A percentile compares a stretch with the other conserved stretches of the same genome.
These are phyloP conservation scores for Candida xiaguanensis DNA, from an alignment of 805 yeast genomes.

Conservation along the genomic window DNA sequence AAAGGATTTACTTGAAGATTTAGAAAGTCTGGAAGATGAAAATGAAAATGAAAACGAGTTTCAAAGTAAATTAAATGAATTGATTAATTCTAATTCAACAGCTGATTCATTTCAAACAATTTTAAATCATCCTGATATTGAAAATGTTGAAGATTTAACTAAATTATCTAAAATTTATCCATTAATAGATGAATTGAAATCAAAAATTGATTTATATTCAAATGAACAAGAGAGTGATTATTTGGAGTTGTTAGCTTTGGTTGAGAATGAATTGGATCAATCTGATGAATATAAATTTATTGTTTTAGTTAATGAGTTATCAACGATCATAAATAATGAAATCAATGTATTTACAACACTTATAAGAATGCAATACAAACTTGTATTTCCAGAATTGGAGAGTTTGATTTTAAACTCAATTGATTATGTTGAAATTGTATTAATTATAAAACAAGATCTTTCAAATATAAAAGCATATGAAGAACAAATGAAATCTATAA, in stretches of 20 bases:
- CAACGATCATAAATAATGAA: slow-evolving; percentile 53
- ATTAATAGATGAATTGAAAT: slow-evolving; percentile 21
- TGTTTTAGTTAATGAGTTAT: slow-evolving; percentile 49
- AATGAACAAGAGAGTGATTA: slow-evolving; percentile 25
- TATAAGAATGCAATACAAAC: slow-evolving; percentile 49
- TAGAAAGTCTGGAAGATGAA: slow-evolving; percentile 27
- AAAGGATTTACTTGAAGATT: slow-evolving; percentile 39
- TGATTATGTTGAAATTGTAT: slow-evolving; percentile 55
- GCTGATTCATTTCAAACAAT: slow-evolving; percentile 13
- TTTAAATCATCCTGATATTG: slow-evolving; percentile 19
- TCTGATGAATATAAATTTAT: slow-evolving; percentile 48
- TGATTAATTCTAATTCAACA: slow-evolving; percentile 8
- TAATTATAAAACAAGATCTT: slow-evolving; percentile 48
- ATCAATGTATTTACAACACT: slow-evolving; percentile 46
- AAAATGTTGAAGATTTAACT: slow-evolving; percentile 16
- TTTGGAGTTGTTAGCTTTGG: slow-evolving; percentile 26
- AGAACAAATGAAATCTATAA: slow-evolving; percentile 33
- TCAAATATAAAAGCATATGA: slow-evolving; percentile 26
- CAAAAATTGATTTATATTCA: slow-evolving; percentile 17
- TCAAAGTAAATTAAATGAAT: slow-evolving; percentile 13
- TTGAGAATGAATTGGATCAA: slow-evolving; percentile 20
- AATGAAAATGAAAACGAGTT: slow-evolving; percentile 10
- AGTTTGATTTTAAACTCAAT: slow-evolving; percentile 57
- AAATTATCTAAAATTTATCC: slow-evolving; percentile 20
- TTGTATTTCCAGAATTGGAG: slow-evolving; percentile 69